phyloP scores from a whole-genome alignment of 768 basidiomycete genomes.

The Wakefieldia striispora region DNA sequence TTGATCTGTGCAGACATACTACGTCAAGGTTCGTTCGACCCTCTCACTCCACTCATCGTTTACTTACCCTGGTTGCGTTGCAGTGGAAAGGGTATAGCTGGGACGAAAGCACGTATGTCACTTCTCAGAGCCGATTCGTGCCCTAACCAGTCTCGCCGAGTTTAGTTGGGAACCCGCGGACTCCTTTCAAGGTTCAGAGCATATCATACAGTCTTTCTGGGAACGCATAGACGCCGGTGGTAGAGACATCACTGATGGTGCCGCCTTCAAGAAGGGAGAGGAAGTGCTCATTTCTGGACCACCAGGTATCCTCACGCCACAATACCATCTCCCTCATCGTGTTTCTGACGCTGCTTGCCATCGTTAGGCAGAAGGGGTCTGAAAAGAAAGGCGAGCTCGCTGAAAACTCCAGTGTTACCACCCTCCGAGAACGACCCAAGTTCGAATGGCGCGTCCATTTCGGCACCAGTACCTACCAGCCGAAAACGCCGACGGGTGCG shows the following conservation, averaged over 20 bases:
- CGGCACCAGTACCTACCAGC: slow-evolving; percentile 15
- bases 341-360: slow-evolving; percentile 1
- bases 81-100: slow-evolving; percentile 63
- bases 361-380: slow-evolving; percentile 16
- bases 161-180: slow-evolving; percentile 66
- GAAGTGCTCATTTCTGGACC: slow-evolving; percentile 55
- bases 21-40: slow-evolving; percentile 49
- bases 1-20: slow-evolving; percentile 44
- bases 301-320: slow-evolving; percentile 42
- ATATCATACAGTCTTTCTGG: slow-evolving; percentile 44
- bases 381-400: slow-evolving; percentile 17
- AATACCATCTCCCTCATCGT: neutral
- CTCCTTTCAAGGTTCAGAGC: slow-evolving; percentile 58
- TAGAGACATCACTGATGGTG: slow-evolving; percentile 49
- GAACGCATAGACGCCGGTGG: slow-evolving; percentile 29
- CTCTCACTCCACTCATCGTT: neutral
- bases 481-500: slow-evolving; percentile 28
- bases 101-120: slow-evolving; percentile 57
- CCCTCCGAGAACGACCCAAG: slow-evolving; percentile 6
- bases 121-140: neutral
- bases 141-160: slow-evolving; percentile 6
- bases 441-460: slow-evolving; percentile 13
- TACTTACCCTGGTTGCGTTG: slow-evolving; percentile 3
- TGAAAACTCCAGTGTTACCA: slow-evolving; percentile 7
- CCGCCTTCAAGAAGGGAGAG: slow-evolving; percentile 53